A percentile compares a stretch with the other conserved stretches of the same genome.
Evolutionary conservation across 2,329 filamentous ascomycete genomes (phyloP).

Genomic region (Cadophora luteo-olivacea): DNA sequence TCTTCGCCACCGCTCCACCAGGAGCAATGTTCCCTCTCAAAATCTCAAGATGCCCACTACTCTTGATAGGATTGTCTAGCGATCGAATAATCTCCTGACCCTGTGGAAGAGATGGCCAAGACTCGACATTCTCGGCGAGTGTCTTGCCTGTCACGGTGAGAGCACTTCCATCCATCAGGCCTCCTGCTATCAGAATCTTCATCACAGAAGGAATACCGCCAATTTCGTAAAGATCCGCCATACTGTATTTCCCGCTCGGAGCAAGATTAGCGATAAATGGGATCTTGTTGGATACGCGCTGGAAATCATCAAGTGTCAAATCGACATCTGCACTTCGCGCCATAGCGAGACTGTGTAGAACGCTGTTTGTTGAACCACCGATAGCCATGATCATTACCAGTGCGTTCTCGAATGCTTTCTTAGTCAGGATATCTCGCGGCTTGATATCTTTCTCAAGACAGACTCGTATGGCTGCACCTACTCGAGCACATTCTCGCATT

Average conservation of each 20-base stretch:
- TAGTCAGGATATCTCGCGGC: slow-evolving; percentile 72
- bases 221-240: slow-evolving; percentile 86
- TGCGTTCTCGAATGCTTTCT: slow-evolving; percentile 73
- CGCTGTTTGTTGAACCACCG: slow-evolving; percentile 70
- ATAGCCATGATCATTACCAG: slow-evolving; percentile 75
- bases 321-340: slow-evolving; percentile 71
- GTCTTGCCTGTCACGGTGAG: slow-evolving; percentile 86
- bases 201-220: slow-evolving; percentile 86
- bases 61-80: slow-evolving; percentile 77
- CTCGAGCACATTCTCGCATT: slow-evolving; percentile 73
- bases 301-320: slow-evolving; percentile 71
- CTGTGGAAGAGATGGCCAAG: slow-evolving; percentile 77
- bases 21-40: slow-evolving; percentile 88
- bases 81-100: slow-evolving; percentile 85
- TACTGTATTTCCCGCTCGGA: slow-evolving; percentile 82
- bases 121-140: slow-evolving; percentile 79
- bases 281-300: slow-evolving; percentile 73
- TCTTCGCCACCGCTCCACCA: slow-evolving; percentile 90
- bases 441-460: slow-evolving; percentile 75
- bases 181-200: slow-evolving; percentile 80
- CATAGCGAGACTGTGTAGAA: slow-evolving; percentile 76
- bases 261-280: slow-evolving; percentile 75
- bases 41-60: slow-evolving; percentile 86
- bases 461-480: slow-evolving; percentile 69
- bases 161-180: slow-evolving; percentile 79